Conservation (phyloP, 768 basidiomycete genomes). For the Kwoniella mangroviensis region DNA sequence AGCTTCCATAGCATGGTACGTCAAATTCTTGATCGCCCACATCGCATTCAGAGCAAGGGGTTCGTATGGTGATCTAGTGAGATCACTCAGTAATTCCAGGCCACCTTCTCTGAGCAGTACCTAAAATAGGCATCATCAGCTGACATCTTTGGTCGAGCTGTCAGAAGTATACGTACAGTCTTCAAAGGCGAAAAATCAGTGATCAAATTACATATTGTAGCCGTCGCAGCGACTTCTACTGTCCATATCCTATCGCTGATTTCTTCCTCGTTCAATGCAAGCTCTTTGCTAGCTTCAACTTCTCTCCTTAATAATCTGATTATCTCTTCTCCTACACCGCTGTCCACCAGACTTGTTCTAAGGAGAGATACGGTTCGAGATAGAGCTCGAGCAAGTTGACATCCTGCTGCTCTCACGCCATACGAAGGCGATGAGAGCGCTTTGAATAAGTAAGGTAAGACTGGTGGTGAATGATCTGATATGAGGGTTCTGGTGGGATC, state of each 20-base stretch:
- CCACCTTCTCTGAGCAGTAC: conserved; percentile 71
- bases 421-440: conserved; percentile 68
- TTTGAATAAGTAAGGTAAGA: conserved; percentile 65
- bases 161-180: conserved; percentile 62
- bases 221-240: conserved; percentile 72
- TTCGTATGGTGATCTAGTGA: conserved; percentile 65
- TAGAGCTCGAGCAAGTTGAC: conserved; percentile 81
- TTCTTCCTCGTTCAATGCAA: conserved; percentile 19
- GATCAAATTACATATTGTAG: conserved; percentile 81
- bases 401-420: conserved; percentile 82
- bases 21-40: conserved; percentile 88
- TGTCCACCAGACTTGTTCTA: conserved; percentile 82
- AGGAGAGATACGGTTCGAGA: conserved; percentile 78
- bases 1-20: conserved; percentile 67
- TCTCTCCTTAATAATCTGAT: conserved; percentile 64
- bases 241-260: conserved; percentile 68
- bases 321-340: conserved; percentile 73
- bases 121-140: conserved; percentile 55
- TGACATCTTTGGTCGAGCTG: neutral
- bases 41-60: conserved; percentile 70
- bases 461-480: conserved; percentile 64
- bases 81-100: conserved; percentile 67
- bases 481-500: conserved; percentile 74
- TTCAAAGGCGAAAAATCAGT: conserved; percentile 83
- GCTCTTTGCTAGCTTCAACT: conserved; percentile 28